phyloP scores from a whole-genome alignment of 345 rosid genomes.

The Raphanus raphanistrum region DNA sequence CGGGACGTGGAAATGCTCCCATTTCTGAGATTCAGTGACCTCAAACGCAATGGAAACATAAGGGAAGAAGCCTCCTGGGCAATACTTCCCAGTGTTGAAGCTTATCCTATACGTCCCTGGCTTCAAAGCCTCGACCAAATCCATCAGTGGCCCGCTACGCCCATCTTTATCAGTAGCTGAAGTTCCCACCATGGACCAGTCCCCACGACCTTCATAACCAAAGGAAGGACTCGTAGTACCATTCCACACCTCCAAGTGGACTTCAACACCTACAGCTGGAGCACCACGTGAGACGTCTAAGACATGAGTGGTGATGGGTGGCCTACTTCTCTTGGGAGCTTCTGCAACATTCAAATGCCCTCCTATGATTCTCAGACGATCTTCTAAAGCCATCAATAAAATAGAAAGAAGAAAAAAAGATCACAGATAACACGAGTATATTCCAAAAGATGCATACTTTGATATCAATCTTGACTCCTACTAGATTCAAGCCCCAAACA shows the following conservation, averaged over 20 bases:
- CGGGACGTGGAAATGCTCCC: slow-evolving; percentile 91
- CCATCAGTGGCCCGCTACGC: slow-evolving; percentile 76
- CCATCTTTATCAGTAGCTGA: slow-evolving; percentile 84
- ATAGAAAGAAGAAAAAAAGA: neutral
- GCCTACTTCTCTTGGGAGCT: slow-evolving; percentile 56
- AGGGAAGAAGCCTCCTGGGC: slow-evolving; percentile 80
- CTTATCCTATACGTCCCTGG: slow-evolving; percentile 85
- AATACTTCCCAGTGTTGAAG: slow-evolving; percentile 76
- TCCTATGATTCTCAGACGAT: slow-evolving; percentile 66
- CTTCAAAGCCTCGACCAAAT: slow-evolving; percentile 54
- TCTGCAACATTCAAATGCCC: slow-evolving; percentile 60
- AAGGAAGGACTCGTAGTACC: slow-evolving; percentile 47
- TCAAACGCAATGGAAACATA: slow-evolving; percentile 73
- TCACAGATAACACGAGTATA: neutral
- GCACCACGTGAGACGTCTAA: slow-evolving; percentile 80
- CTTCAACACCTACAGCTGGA: slow-evolving; percentile 81
- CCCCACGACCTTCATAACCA: slow-evolving; percentile 9
- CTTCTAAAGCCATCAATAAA: slow-evolving; percentile 49
- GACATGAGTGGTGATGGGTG: slow-evolving; percentile 91
- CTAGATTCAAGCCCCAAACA: neutral
- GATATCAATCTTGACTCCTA: neutral
- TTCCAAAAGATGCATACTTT: neutral
- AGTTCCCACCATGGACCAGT: slow-evolving; percentile 62
- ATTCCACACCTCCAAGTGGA: slow-evolving; percentile 70
- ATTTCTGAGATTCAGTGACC: slow-evolving; percentile 64